Base-by-base conservation (phyloP, 2,329 filamentous ascomycete genomes). In the Claviceps digitariae region DNA sequence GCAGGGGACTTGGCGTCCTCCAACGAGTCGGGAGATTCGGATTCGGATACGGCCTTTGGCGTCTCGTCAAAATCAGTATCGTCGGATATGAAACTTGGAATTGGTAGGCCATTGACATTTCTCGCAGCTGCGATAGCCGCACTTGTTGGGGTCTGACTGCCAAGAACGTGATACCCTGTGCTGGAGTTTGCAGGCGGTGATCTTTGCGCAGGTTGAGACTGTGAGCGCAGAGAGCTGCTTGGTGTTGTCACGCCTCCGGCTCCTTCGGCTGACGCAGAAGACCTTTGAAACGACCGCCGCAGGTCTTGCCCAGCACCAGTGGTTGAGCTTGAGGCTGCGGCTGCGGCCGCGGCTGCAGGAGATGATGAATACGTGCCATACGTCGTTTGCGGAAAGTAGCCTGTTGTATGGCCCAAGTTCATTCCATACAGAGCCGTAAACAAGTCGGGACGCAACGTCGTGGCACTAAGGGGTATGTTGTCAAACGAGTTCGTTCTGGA, bases 401-500 rank as follows among this genome's bases (percentile, higher is more conserved):
- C 50, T 25, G 69, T 50, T 25, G 69, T 51, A 67, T 69, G 54
- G 61, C 71, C 61, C 71, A 68, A 46, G 64, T 62, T 63, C 62
- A 73, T 66, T 5, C 65, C 64, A 48, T 72, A 74, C 56, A 79
- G 73, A 55, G 74, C 71, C 50, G 50, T 45, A 62, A 76, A 83
- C 57, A 81, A 62, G 13, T 84, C 80, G 1, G 75, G 75, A 10
- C 75, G 74, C 3, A 82, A 62, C 2, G 81, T 44, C 40, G 50
- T 78, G 1, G 79, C 77, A n/a, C 73, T 77, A 40, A 82, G 63
- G 5, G 81, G 80, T 20, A 77, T 72, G 52, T 77, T 81, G 60
- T 84, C 81, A 60, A 83, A 79, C 13, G 80, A 83, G 61, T 78
- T 81, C 7, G 79, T 82, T 56, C 81, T 74, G 40, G 79, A 77